Evolutionary conservation across 805 yeast genomes (phyloP), one percentile per base, ranked within the genome.

Genomic region (Barnettozyma vustinii): DNA sequence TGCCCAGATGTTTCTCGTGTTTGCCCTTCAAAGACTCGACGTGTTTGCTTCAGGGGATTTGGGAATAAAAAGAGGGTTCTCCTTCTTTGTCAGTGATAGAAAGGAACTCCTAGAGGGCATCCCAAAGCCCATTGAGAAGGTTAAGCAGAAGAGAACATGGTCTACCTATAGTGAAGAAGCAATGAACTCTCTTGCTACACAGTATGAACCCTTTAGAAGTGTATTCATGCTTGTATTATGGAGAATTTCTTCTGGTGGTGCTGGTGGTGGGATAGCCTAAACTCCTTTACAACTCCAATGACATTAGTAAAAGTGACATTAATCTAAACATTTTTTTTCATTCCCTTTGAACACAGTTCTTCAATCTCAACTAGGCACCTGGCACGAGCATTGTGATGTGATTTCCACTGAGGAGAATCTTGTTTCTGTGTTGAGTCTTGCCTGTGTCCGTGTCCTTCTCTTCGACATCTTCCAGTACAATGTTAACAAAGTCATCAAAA

Each of bases 401-500:
- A 52, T 83, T 81, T 9, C 91, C 90, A 63, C 84, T 84, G 56
- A 86, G 70, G 40, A 86, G 70, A 77, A 86, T 81, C 58, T 74
- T 78, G 50, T 83, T 75, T 23, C 79, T 73, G 19, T 71, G 73
- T 32, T 70, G 73, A 39, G 72, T 68, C 48, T 64, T 61, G 5
- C 75, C 76, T 33, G 73, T 74, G 39, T 65, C 69, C 32, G 73
- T 74, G 40, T 65, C 70, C 46, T 74, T 78, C 58, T 87, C 96
- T 9, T 76, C 75, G 35, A 85, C 97, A 58, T 91, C 83, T 57
- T 86, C 87, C 46, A 94, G 74, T 10, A 94, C 96, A 67, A 91
- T 81, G 63, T 88, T 94, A 52, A 94, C 97, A 59, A 84, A 92
- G 67, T 94, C 98, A 64, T 94, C 99, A 66, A 92, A 92, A 1